Evolutionary conservation across 2,329 filamentous ascomycete species (phyloP).

Genomic region (Alternaria sp.): DNA sequence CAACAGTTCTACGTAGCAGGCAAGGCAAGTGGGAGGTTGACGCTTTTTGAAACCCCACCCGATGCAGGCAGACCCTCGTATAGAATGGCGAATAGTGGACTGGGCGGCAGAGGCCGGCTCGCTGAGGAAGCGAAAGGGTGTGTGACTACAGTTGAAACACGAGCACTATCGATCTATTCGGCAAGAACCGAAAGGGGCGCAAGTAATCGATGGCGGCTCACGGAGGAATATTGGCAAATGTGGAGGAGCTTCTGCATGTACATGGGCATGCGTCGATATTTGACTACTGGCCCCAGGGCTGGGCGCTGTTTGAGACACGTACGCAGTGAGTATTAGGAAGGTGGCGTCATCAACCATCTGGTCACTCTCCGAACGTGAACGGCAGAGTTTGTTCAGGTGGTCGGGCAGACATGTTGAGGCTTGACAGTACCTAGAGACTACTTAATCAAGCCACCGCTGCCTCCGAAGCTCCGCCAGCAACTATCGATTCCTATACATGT

Average conservation of each 20-base stretch:
- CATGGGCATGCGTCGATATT: constrained; percentile 11
- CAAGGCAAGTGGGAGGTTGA: constrained; percentile 16
- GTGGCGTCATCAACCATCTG: constrained; percentile 6
- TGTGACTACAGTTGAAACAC: constrained; percentile 14
- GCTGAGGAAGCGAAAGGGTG: constrained; percentile 18
- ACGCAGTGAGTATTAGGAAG: constrained; percentile 5
- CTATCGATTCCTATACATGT: constrained; percentile 11
- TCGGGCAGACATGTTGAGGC: constrained; percentile 2
- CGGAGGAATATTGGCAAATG: constrained; percentile 6
- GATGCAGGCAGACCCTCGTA: constrained; percentile 11
- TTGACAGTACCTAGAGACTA: not conserved
- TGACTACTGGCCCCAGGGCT: constrained; percentile 2
- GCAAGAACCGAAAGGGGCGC: constrained; percentile 18
- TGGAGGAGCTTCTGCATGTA: not conserved
- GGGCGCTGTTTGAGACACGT: constrained; percentile 11
- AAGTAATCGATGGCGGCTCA: constrained; percentile 10
- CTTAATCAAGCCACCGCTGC: not conserved
- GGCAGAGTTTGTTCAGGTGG: constrained; percentile 3
- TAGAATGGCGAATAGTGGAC: constrained; percentile 18
- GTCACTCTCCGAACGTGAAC: not conserved
- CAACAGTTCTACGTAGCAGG: not conserved
- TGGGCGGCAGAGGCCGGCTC: constrained; percentile 22
- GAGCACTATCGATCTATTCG: constrained; percentile 22
- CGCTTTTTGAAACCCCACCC: constrained; percentile 19
- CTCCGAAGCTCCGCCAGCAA: not conserved